phyloP scores from a whole-genome alignment of 768 basidiomycete species.

The Panaeolus papilionaceus region DNA sequence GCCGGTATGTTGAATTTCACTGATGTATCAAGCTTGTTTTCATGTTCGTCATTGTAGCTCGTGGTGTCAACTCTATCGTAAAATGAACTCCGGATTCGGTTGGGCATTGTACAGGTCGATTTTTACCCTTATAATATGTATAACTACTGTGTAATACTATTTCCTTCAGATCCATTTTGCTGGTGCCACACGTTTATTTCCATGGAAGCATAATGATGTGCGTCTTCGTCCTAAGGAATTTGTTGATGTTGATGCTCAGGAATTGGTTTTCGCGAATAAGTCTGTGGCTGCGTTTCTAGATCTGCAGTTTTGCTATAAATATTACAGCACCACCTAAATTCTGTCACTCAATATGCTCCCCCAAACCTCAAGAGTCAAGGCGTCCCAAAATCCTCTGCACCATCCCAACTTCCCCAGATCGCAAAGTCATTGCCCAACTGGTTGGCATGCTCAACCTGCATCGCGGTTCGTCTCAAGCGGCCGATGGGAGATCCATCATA shows the following conservation, averaged over 20 bases:
- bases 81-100: slow-evolving; percentile 30
- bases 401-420: slow-evolving; percentile 51
- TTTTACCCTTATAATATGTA: slow-evolving; percentile 17
- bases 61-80: slow-evolving; percentile 45
- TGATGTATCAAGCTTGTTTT: neutral
- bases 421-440: slow-evolving; percentile 50
- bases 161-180: neutral
- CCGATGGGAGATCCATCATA: slow-evolving; percentile 46
- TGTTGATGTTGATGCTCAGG: too few relatives aligned
- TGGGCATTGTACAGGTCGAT: neutral
- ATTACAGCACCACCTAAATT: neutral
- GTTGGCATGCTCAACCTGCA: slow-evolving; percentile 41
- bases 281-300: too few relatives aligned
- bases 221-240: neutral
- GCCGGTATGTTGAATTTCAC: slow-evolving; percentile 48
- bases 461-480: slow-evolving; percentile 39
- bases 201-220: neutral
- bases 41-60: slow-evolving; percentile 31
- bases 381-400: slow-evolving; percentile 39
- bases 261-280: too few relatives aligned
- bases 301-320: too few relatives aligned
- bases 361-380: too few relatives aligned
- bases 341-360: neutral
- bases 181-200: neutral
- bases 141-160: neutral